Conservation (phyloP, 371 early-diverging fungal species). For the Zancudomyces culisetae region DNA sequence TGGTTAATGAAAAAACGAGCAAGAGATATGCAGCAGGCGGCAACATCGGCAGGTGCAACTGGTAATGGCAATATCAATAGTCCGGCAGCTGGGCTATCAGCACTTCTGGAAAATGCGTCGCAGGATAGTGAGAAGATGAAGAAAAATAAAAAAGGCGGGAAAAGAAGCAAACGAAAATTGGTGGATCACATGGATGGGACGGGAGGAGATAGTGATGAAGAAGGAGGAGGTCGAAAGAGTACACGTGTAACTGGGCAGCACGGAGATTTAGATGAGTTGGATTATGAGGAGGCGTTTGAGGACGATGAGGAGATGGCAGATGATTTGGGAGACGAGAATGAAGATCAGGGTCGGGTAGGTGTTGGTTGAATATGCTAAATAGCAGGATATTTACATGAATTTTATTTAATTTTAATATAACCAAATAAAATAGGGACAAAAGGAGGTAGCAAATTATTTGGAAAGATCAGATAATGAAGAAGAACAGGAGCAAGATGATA, state of each 20-base stretch:
- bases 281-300: constrained; percentile 47
- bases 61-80: too few species aligned
- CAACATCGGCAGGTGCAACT: too few species aligned
- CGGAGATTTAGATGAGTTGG: constrained; percentile 46
- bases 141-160: constrained; percentile 12
- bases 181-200: constrained; percentile 17
- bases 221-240: neutral
- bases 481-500: constrained; percentile 25
- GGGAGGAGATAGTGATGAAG: constrained; percentile 23
- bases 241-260: constrained; percentile 20
- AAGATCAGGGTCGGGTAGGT: constrained; percentile 21
- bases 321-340: constrained; percentile 43
- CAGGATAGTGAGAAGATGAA: too few species aligned
- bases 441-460: neutral
- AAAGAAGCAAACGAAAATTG: neutral
- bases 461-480: constrained; percentile 12
- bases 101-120: too few species aligned
- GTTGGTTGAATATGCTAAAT: neutral
- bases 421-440: too few species aligned
- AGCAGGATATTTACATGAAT: constrained; percentile 8
- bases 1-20: constrained; percentile 54
- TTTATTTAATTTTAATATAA: constrained; percentile 13
- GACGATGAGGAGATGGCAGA: constrained; percentile 71
- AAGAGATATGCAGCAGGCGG: too few species aligned
- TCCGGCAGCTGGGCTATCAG: too few species aligned